Evolutionary conservation across 805 yeast species (phyloP), one percentile per base, ranked within the genome.

Genomic region (Zygosaccharomyces siamensis): DNA sequence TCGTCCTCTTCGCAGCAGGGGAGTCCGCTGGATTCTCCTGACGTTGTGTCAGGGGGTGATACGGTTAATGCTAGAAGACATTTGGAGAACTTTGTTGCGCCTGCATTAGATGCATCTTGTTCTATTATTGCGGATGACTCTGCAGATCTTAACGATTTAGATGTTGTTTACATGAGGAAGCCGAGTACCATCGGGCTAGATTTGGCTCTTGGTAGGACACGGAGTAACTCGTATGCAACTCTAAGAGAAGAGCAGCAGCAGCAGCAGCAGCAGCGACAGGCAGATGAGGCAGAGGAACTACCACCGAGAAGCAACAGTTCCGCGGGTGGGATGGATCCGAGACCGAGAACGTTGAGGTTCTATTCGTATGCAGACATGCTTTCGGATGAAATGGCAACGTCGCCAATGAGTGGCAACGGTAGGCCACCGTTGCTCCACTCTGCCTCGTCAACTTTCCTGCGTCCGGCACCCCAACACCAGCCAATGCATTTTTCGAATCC

Each of bases 281-380:
- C 11, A 3, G 12, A 23, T 26, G 28, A 7, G 11, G 11, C 7
- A 8, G 4, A 6, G 24, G 24, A 23, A 23, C 28, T 3, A 7
- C 28, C 11, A 10, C 37, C 37, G 7, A 33, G 37, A 10, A 33
- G 37, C 21, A 20, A 38, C 23, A 38, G 30, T n/a, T 11, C 24
- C 5, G 11, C 12, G 7, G 11, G 8, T 5, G 20, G 21, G 21
- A 7, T 33, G 18, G 44, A 38, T 30, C 49, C 49, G 40, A 41
- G 55, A 39, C 54, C 60, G 27, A 59, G 60, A 36, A 54, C 61
- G 3, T 54, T 76, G 36, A 69, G 72, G 33, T 86, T 86, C 62
- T 84, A 80, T 61, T 83, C 89, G 2, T 87, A 84, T 64, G 95
- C 92, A 3, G 96, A 87, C 58, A 77, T 87, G 78, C 75, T 85